A percentile compares a stretch with the other conserved stretches of the same genome.
Conservation (phyloP, 495 filamentous ascomycete species). For the Penicillium antarcticum region DNA sequence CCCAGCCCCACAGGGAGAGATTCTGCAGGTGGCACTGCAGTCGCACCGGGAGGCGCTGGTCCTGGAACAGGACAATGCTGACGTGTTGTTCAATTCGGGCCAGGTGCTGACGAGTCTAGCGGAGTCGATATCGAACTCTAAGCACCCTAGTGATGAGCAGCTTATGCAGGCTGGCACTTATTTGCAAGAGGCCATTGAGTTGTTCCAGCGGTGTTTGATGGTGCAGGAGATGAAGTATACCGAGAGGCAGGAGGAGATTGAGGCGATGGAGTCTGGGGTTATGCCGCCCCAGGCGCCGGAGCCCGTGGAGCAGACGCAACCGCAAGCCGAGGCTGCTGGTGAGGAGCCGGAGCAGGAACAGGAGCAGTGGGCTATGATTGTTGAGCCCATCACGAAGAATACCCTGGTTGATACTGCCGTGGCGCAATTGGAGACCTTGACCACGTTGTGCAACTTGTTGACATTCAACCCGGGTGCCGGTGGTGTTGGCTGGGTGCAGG, state of each 20-base stretch:
- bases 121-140: constrained; percentile 52
- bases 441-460: constrained; percentile 53
- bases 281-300: constrained; percentile 17
- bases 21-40: constrained; percentile 54
- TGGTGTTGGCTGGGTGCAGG: constrained; percentile 53
- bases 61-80: constrained; percentile 58
- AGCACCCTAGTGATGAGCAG: constrained; percentile 37
- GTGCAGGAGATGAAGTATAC: constrained; percentile 55
- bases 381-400: constrained; percentile 58
- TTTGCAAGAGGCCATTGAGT: constrained; percentile 58
- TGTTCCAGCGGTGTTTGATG: constrained; percentile 60
- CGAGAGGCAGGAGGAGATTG: constrained; percentile 48
- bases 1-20: constrained; percentile 44
- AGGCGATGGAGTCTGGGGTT: constrained; percentile 37
- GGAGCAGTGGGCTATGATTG: constrained; percentile 59
- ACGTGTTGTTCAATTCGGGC: constrained; percentile 66
- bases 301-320: constrained; percentile 13
- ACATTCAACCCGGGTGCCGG: constrained; percentile 31
- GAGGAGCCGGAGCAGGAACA: constrained; percentile 49
- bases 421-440: constrained; percentile 58
- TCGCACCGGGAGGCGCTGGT: constrained; percentile 58
- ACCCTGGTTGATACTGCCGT: constrained; percentile 62
- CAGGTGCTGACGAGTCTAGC: constrained; percentile 65
- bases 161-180: constrained; percentile 40
- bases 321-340: constrained; percentile 18